These are phyloP conservation scores for Oryza rufipogon DNA, from an alignment of 176 grass and related monocot species.

Conservation along the genomic window DNA sequence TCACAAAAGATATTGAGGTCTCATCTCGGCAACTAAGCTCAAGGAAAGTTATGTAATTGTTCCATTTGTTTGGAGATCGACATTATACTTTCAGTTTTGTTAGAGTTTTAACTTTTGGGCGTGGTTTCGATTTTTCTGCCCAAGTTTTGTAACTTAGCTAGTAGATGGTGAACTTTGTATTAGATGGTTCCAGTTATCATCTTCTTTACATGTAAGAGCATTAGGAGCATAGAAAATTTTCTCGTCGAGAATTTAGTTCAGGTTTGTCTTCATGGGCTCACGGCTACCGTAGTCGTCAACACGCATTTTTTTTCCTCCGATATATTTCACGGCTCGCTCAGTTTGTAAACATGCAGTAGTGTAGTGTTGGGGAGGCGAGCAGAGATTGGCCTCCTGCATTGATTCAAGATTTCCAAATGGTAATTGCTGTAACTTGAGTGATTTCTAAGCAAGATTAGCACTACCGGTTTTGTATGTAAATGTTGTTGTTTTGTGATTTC, in stretches of 20 bases:
- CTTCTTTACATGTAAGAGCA: not conserved
- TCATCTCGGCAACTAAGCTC: conserved; percentile 51
- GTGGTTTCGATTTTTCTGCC: not conserved
- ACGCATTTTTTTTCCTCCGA: too few relatives aligned
- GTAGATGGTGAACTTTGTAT: not conserved
- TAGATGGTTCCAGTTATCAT: not conserved
- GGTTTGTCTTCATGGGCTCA: too few relatives aligned
- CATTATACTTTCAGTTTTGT: not conserved
- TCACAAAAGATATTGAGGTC: conserved; percentile 83
- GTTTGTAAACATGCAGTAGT: too few relatives aligned
- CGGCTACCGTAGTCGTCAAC: too few relatives aligned
- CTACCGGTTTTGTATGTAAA: too few relatives aligned
- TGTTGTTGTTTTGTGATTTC: too few relatives aligned
- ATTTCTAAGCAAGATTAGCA: too few relatives aligned
- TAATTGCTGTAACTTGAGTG: too few relatives aligned
- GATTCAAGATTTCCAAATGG: too few relatives aligned
- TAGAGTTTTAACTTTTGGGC: not conserved
- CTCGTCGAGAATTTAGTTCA: not conserved
- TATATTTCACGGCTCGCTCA: too few relatives aligned
- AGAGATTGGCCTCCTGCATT: too few relatives aligned
- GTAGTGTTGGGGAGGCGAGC: too few relatives aligned
- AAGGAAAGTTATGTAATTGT: conserved; percentile 59
- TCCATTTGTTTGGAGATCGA: not conserved
- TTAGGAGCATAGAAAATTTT: not conserved
- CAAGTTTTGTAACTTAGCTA: conserved; percentile 39